Evolutionary conservation across 2,329 filamentous ascomycete species (phyloP).

Genomic region (Aureobasidium sp.): DNA sequence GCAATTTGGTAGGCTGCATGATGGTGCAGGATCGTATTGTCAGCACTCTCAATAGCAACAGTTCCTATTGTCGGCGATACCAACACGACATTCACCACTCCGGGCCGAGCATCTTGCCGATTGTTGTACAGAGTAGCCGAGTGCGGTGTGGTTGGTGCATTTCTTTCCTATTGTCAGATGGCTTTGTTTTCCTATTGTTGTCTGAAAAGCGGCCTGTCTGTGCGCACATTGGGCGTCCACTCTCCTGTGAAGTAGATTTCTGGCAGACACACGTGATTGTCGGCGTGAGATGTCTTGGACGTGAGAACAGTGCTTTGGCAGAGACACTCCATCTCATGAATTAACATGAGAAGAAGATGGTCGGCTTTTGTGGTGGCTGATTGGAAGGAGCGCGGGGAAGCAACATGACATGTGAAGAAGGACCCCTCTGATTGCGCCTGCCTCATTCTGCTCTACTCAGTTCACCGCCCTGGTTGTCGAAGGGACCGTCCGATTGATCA

Average conservation of each 20-base stretch:
- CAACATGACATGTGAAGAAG: conserved; percentile 7
- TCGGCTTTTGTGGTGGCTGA: not conserved
- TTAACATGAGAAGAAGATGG: not conserved
- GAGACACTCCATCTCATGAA: not conserved
- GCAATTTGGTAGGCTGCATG: not conserved
- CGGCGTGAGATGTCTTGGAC: not conserved
- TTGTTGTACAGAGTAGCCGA: not conserved
- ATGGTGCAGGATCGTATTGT: not conserved
- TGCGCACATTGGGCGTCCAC: conserved; percentile 6
- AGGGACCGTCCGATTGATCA: not conserved
- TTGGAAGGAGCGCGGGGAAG: not conserved
- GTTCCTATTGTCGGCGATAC: conserved; percentile 1
- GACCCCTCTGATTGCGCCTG: conserved; percentile 5
- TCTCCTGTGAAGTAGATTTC: not conserved
- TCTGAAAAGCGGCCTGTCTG: not conserved
- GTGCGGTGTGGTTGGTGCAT: not conserved
- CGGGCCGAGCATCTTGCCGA: not conserved
- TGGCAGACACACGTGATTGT: conserved; percentile 4
- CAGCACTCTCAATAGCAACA: not conserved
- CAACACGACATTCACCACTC: not conserved
- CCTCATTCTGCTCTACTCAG: not conserved
- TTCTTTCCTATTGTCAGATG: conserved; percentile 11
- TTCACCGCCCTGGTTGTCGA: not conserved
- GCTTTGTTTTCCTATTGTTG: conserved; percentile 13
- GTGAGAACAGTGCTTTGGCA: not conserved